Base-by-base conservation (phyloP, 2,329 filamentous ascomycete genomes). In the Aspergillus luchuensis region DNA sequence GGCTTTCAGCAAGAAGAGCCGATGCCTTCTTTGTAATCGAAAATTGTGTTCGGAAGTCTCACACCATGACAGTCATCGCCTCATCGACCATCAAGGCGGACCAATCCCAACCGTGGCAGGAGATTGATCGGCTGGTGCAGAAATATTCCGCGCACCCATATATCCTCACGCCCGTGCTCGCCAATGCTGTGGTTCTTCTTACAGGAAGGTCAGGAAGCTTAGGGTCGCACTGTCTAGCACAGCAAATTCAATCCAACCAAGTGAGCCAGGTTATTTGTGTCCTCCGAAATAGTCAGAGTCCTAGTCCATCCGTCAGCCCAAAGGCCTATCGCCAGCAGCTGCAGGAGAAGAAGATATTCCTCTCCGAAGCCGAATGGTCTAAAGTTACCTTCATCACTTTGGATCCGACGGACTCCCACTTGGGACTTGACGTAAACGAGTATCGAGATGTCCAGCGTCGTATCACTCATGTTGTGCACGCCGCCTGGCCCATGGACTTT, bases 401-500 rank as follows among this genome's bases (percentile, higher is more conserved):
- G 11, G 25, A n/a, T 21, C 39, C 53, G 1, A 39, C 25, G 5
- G 53, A 25, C 6, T 8, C 25, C 1, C 25, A 2, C 6, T 0
- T 25, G 25, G 25, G 25, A 2, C 25, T 25, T 25, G 25, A 47
- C 15, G n/a, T 6, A 5, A 25, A 13, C 5, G 7, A 47, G 3
- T 62, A 62, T 45, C 23, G 25, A 8, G 17, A 4, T 1, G 23
- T 62, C 2, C 13, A 11, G 10, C 3, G 21, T 1, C 38, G 17
- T 4, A 36, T 62, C 19, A 62, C 59, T 1, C 51, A 58, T 23
- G 55, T 62, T 38, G 2, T 62, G 1, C 59, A 62, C 50, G 45
- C 33, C 4, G 56, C 56, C 21, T 62, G 59, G 56, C 59, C 59
- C 5, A 58, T 62, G 51, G 45, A 52, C 39, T 58, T 62, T 30